These are phyloP conservation scores for Colletotrichum horii DNA, from an alignment of 2,329 filamentous ascomycete genomes.

Conservation along the genomic window DNA sequence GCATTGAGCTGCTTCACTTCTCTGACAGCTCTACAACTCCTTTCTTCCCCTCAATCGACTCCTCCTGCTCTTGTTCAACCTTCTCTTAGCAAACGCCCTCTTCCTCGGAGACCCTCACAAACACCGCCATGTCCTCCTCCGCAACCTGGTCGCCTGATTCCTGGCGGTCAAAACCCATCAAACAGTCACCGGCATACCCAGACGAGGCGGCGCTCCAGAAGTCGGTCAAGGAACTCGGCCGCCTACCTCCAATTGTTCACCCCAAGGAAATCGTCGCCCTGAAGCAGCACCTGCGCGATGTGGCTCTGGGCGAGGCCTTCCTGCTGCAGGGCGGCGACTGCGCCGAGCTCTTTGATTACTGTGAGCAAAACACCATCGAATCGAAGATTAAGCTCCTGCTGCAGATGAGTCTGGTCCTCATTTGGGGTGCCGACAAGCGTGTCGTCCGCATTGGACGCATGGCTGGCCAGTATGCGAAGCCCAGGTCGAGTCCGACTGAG, in stretches of 20 bases:
- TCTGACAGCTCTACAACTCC: background rate
- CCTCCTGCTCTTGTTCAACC: background rate
- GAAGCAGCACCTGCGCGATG: constrained; percentile 80
- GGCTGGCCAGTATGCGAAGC: constrained; percentile 98
- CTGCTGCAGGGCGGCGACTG: constrained; percentile 96
- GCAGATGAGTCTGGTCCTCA: constrained; percentile 95
- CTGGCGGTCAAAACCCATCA: constrained; percentile 81
- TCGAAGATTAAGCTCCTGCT: constrained; percentile 95
- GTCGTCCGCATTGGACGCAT: constrained; percentile 95
- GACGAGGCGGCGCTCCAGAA: constrained; percentile 64
- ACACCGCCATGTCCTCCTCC: constrained; percentile 10
- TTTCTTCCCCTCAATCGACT: background rate
- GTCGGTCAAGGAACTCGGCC: constrained; percentile 68
- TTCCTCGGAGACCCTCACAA: background rate
- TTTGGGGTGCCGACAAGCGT: constrained; percentile 82
- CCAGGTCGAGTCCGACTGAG: constrained; percentile 87
- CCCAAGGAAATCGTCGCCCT: constrained; percentile 81
- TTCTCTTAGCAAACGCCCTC: background rate
- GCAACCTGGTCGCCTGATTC: constrained; percentile 64
- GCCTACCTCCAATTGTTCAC: constrained; percentile 79
- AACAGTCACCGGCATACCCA: constrained; percentile 75
- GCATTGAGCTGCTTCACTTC: background rate
- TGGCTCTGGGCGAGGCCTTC: constrained; percentile 89
- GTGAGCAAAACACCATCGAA: constrained; percentile 86
- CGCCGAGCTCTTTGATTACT: constrained; percentile 97